Percentiles rank a stretch among this genome's conserved stretches.
These are phyloP conservation scores for Alternaria sp. DNA, from an alignment of 2,329 filamentous ascomycete genomes.

Conservation along the genomic window DNA sequence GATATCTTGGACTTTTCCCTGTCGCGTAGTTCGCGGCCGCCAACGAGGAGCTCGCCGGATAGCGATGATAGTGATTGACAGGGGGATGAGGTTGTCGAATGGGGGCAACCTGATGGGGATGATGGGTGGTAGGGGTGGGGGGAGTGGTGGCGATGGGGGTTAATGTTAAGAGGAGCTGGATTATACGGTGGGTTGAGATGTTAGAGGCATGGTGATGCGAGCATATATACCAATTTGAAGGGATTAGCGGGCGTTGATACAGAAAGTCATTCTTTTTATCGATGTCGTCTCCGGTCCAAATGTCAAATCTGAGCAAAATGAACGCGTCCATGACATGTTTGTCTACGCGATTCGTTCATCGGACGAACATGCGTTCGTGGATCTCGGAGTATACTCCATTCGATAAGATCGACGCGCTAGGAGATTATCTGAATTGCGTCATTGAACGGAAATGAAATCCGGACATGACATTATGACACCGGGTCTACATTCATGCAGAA, in stretches of 20 bases:
- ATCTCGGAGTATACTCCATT: slow-evolving; percentile 8
- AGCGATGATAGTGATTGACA: slow-evolving; percentile 45
- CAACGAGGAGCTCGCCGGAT: slow-evolving; percentile 41
- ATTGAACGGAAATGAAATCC: not conserved
- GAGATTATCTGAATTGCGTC: not conserved
- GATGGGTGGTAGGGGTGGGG: not conserved
- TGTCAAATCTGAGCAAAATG: not conserved
- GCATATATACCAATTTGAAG: not conserved
- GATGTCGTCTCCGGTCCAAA: not conserved
- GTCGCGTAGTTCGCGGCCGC: slow-evolving; percentile 44
- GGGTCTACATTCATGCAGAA: not conserved
- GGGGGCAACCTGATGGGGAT: not conserved
- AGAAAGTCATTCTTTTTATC: not conserved
- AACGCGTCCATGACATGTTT: not conserved
- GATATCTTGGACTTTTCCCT: slow-evolving; percentile 56
- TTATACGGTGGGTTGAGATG: not conserved
- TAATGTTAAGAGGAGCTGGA: not conserved
- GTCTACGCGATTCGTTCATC: not conserved
- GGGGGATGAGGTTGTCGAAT: slow-evolving; percentile 1
- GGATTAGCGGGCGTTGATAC: not conserved
- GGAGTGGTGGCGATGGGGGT: not conserved
- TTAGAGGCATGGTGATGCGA: not conserved
- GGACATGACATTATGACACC: not conserved
- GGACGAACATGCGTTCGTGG: slow-evolving; percentile 8
- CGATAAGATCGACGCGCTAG: slow-evolving; percentile 6